Evolutionary conservation across 495 filamentous ascomycete genomes (phyloP).

Genomic region (Amniculicola lignicola): DNA sequence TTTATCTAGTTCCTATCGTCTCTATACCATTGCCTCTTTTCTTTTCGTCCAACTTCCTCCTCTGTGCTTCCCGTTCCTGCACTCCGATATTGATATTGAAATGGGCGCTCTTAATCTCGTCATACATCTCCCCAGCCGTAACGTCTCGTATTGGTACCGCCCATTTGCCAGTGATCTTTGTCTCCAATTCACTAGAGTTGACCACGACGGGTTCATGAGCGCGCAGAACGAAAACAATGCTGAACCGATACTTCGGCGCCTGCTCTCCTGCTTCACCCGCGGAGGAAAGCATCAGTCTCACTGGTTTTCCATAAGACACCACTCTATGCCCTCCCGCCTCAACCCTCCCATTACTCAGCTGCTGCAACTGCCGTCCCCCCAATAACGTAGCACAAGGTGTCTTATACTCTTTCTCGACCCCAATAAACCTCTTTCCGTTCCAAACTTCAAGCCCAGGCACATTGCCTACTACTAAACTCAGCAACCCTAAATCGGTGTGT

Average conservation of each 20-base stretch:
- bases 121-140: slow-evolving; percentile 26
- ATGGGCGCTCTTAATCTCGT: slow-evolving; percentile 23
- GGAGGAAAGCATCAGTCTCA: neutral
- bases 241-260: slow-evolving; percentile 23
- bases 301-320: slow-evolving; percentile 19
- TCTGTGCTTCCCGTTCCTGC: slow-evolving; percentile 30
- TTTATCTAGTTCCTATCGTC: too few relatives aligned
- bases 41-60: slow-evolving; percentile 13
- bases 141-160: slow-evolving; percentile 10
- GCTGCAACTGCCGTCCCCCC: slow-evolving; percentile 21
- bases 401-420: slow-evolving; percentile 19
- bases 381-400: slow-evolving; percentile 18
- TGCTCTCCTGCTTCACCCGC: neutral
- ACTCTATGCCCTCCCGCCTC: slow-evolving; percentile 30
- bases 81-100: slow-evolving; percentile 34
- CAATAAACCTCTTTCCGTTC: slow-evolving; percentile 8
- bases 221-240: slow-evolving; percentile 33
- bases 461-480: slow-evolving; percentile 25
- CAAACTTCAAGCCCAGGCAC: slow-evolving; percentile 34
- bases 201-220: slow-evolving; percentile 21
- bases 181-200: slow-evolving; percentile 13
- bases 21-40: neutral
- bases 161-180: slow-evolving; percentile 29
- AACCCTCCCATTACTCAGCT: slow-evolving; percentile 21
- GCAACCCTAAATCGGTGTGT: slow-evolving; percentile 30